These are phyloP conservation scores for Porogramme epimiltina DNA, from an alignment of 1,284 basidiomycete species.

Conservation along the genomic window DNA sequence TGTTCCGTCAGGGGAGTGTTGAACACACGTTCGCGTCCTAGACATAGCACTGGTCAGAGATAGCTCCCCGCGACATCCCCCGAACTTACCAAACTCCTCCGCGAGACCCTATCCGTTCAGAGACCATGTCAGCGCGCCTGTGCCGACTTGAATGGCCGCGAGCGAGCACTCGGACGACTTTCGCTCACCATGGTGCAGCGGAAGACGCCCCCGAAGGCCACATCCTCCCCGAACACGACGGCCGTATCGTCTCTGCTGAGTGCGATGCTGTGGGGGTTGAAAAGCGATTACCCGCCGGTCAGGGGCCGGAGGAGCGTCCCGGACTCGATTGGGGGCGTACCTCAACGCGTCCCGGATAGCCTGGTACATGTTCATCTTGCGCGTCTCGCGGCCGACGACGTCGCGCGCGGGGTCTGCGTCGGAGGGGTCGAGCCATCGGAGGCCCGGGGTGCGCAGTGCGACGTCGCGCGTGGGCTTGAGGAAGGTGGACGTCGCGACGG, in stretches of 20 bases:
- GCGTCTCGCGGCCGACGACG: constrained; percentile 78
- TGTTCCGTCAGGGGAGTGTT: constrained; percentile 94
- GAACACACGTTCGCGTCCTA: constrained; percentile 91
- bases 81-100: constrained; percentile 81
- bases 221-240: constrained; percentile 92
- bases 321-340: constrained; percentile 37
- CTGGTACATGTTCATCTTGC: constrained; percentile 91
- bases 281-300: background rate
- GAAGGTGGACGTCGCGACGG: constrained; percentile 65
- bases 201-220: constrained; percentile 93
- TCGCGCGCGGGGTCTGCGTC: constrained; percentile 40
- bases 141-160: background rate
- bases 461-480: constrained; percentile 65
- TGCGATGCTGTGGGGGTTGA: constrained; percentile 60
- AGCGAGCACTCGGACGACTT: background rate
- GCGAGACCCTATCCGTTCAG: constrained; percentile 67
- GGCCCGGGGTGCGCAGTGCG: constrained; percentile 71
- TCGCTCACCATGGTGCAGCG: constrained; percentile 75
- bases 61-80: background rate
- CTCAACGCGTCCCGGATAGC: constrained; percentile 88
- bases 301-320: constrained; percentile 7
- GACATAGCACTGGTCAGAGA: constrained; percentile 2
- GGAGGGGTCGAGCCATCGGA: constrained; percentile 71
- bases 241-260: constrained; percentile 85
- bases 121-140: background rate